phyloP scores from a whole-genome alignment of 768 basidiomycete genomes.

The Phylloporus rhodoxanthus region DNA sequence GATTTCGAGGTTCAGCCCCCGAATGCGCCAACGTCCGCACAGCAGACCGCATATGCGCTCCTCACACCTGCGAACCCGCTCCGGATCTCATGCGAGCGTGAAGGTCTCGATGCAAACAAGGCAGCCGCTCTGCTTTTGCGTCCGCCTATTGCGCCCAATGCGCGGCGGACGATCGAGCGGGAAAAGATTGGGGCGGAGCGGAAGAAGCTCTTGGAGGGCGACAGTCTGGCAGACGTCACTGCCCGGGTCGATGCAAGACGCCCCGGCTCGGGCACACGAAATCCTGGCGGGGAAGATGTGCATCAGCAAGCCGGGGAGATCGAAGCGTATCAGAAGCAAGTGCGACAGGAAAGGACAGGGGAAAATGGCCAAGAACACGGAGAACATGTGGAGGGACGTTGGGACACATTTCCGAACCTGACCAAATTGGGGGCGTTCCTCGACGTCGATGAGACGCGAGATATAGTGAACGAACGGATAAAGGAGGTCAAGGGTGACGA shows the following conservation, averaged over 20 bases:
- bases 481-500: constrained; percentile 13
- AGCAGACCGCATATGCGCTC: constrained; percentile 42
- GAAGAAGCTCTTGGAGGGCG: constrained; percentile 11
- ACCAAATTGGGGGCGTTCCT: constrained; percentile 12
- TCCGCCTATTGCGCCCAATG: constrained; percentile 3
- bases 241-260: background rate
- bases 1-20: constrained; percentile 42
- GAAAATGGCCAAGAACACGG: background rate
- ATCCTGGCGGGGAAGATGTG: background rate
- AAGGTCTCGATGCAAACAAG: constrained; percentile 21
- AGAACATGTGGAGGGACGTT: background rate
- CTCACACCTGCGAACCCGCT: constrained; percentile 22
- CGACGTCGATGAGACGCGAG: constrained; percentile 19
- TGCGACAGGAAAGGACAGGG: background rate
- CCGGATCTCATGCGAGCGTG: constrained; percentile 22
- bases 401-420: constrained; percentile 1
- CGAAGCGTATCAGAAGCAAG: constrained; percentile 4
- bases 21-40: constrained; percentile 35
- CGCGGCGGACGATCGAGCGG: constrained; percentile 16
- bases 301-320: background rate
- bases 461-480: constrained; percentile 13
- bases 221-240: background rate
- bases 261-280: background rate
- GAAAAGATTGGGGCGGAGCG: constrained; percentile 17
- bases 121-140: constrained; percentile 14